A percentile compares a stretch with the other conserved stretches of the same genome.
Conservation (phyloP, 768 basidiomycete genomes). For the Podaxis sp. region DNA sequence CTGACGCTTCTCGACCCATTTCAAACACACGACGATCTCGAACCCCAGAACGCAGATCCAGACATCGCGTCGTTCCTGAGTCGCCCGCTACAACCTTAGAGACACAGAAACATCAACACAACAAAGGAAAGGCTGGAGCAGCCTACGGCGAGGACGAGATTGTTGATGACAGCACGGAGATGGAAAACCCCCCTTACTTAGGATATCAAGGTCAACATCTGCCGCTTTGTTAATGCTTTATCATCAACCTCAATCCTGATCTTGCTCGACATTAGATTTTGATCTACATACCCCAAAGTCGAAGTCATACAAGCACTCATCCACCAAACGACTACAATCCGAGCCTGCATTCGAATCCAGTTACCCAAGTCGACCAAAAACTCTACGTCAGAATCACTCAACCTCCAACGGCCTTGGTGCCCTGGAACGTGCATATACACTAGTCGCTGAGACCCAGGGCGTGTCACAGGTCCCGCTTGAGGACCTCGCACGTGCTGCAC, state of each 20-base stretch:
- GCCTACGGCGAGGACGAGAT: slow-evolving; percentile 1
- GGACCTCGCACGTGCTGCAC: slow-evolving; percentile 46
- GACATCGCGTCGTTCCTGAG: neutral
- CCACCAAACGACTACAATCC: slow-evolving; percentile 2
- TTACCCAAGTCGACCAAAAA: slow-evolving; percentile 15
- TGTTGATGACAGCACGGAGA: slow-evolving; percentile 9
- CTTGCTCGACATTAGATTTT: neutral
- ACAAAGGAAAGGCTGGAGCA: neutral
- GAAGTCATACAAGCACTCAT: neutral
- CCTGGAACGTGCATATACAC: slow-evolving; percentile 41
- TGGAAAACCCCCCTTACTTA: neutral
- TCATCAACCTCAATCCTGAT: neutral
- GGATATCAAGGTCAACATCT: neutral
- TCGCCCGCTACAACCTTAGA: neutral
- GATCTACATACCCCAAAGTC: neutral
- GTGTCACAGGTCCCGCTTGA: slow-evolving; percentile 48
- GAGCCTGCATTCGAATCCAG: slow-evolving; percentile 13
- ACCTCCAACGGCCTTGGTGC: slow-evolving; percentile 41
- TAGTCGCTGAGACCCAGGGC: slow-evolving; percentile 33
- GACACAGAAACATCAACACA: neutral
- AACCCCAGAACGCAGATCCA: neutral
- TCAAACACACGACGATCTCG: neutral
- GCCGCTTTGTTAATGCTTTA: neutral
- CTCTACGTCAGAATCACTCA: slow-evolving; percentile 36
- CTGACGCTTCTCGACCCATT: neutral